Evolutionary conservation across 1,284 basidiomycete species (phyloP), one percentile per base, ranked within the genome.

Genomic region (Afroboletus lepidellus): DNA sequence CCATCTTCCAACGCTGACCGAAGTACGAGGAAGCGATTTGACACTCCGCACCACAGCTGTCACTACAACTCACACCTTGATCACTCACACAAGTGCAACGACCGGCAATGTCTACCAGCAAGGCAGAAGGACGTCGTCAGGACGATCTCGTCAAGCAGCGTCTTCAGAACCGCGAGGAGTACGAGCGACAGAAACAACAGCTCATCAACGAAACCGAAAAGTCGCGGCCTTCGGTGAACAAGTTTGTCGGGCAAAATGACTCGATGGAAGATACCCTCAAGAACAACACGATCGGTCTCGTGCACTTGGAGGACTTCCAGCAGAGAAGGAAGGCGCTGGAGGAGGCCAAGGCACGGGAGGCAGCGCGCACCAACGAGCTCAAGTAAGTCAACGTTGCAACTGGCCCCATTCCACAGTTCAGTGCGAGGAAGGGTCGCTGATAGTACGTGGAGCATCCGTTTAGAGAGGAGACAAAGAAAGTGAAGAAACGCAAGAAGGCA

Each of bases 191-290:
- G 69, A 94, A 93, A 66, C 84, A 88, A 60, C 84, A 81, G 41
- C 83, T 96, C 65, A 84, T 90, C 58, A 82, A 78, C 57, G 88
- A 90, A 70, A 91, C 88, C 2, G 90, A 92, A 74, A 91, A 92
- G 71, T 80, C 89, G 55, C 83, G 90, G 50, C 85, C 90, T 7
- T 91, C 90, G 0, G 74, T 81, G 1, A 88, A 90, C 65, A 90
- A 94, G 51, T 99, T 99, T 70, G 88, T 95, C 20, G 90, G 91
- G 5, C 92, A 97, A 70, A 87, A 92, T 71, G 96, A 98, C 67
- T 93, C 90, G 5, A 86, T 98, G 77, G 96, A 98, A 69, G 97
- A 99, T 54, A 82, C 83, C 12, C 79, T 99, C 47, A 98, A 98
- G 77, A 83, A 94, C 64, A 89, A 81, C 45, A 99, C 97, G 0